Evolutionary conservation across 2,329 filamentous ascomycete genomes (phyloP).

Genomic region (Diaporthe ilicicola): DNA sequence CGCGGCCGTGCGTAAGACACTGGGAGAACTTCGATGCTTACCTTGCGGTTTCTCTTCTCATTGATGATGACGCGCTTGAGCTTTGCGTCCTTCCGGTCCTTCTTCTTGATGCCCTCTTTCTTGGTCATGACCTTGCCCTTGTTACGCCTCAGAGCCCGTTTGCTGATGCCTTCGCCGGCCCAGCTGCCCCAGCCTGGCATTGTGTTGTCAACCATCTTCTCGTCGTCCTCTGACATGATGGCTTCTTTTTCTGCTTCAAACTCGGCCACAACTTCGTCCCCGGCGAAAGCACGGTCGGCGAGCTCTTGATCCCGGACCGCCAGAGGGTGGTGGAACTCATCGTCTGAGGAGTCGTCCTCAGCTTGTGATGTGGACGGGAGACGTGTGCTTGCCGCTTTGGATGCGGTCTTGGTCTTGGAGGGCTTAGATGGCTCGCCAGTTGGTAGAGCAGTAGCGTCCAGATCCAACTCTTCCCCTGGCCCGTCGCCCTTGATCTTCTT

Average conservation of each 20-base stretch:
- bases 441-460: constrained; percentile 42
- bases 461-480: constrained; percentile 50
- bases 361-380: constrained; percentile 29
- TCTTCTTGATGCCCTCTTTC: constrained; percentile 74
- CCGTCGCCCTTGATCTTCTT: constrained; percentile 37
- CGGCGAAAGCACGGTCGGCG: constrained; percentile 86
- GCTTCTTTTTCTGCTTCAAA: constrained; percentile 84
- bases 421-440: constrained; percentile 30
- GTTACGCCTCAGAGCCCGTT: constrained; percentile 71
- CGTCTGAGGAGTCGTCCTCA: constrained; percentile 51
- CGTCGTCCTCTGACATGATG: constrained; percentile 77
- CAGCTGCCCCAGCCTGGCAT: constrained; percentile 94
- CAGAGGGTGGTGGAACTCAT: constrained; percentile 62
- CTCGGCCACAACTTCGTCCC: constrained; percentile 81
- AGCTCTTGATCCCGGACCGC: constrained; percentile 71
- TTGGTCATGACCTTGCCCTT: constrained; percentile 68
- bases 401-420: constrained; percentile 36
- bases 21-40: constrained; percentile 46
- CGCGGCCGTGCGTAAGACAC: background rate
- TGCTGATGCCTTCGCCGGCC: constrained; percentile 84
- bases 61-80: constrained; percentile 88
- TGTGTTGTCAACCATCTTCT: constrained; percentile 83
- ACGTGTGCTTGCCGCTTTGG: constrained; percentile 25
- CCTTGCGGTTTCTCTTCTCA: constrained; percentile 90
- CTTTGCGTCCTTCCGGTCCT: constrained; percentile 83